Percentiles rank a stretch among this genome's conserved stretches.
phyloP scores from a whole-genome alignment of 2,329 filamentous ascomycete genomes.

The Botrytis squamosa region DNA sequence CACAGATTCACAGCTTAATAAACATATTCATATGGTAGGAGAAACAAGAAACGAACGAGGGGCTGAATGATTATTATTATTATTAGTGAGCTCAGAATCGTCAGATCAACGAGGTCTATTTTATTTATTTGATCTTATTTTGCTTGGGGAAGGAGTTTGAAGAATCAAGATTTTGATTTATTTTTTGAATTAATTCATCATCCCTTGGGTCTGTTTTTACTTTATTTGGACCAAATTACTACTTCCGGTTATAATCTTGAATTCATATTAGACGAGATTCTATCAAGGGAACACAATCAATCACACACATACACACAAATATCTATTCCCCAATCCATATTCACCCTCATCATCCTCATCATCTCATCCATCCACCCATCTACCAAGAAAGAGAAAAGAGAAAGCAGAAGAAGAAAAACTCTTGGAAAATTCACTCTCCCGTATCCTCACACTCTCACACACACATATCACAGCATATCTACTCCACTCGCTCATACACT shows the following conservation, averaged over 20 bases:
- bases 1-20: background rate
- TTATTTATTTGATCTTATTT: background rate
- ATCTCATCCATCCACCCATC: background rate
- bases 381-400: background rate
- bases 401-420: background rate
- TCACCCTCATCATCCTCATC: background rate
- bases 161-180: background rate
- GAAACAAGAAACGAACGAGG: constrained; percentile 3
- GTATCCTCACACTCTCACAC: background rate
- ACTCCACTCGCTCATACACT: background rate
- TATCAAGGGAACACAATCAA: background rate
- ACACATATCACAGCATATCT: background rate
- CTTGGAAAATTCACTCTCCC: background rate
- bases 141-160: background rate
- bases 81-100: background rate
- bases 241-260: background rate
- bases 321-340: background rate
- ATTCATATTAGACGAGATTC: background rate
- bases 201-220: background rate
- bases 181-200: background rate
- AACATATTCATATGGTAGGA: background rate
- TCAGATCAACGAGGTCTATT: constrained; percentile 2
- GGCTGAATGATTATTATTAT: background rate
- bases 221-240: background rate
- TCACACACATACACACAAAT: background rate